Base-by-base conservation (phyloP, 2,329 filamentous ascomycete genomes). In the Claviceps quebecensis region DNA sequence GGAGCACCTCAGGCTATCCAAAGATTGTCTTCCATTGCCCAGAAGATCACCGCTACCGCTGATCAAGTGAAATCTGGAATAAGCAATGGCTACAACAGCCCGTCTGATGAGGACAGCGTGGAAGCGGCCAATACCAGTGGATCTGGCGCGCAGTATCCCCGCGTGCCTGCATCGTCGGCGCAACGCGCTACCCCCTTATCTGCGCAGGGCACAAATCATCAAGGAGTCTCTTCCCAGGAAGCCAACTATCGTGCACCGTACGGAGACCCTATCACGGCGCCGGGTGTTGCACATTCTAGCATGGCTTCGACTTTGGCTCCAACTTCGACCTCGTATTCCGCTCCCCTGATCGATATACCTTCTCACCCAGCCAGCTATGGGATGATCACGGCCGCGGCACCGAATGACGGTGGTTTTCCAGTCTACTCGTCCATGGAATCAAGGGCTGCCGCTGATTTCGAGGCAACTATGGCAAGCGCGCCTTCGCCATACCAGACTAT, bases 11-110 rank as follows among this genome's bases (percentile, higher is more conserved):
- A 76, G 16, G 72, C 86, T 40, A 75, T 74, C 3, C 69, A 71
- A 29, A 74, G 80, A 48, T 69, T 88, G 13, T 75, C 75, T 47
- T 65, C 69, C 4, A 73, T 78, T 13, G 80, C 75, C 0, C 72
- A 81, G 58, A 76, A 70, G 37, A 80, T 88, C 53, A 68, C 81
- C 3, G 48, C 66, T 69, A 1, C 69, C 84, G 16, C 69, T 74
- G 2, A 76, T 49, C 70, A 69, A 49, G 29, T 11, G 29, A 34
- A 11, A 34, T 69, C 67, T 5, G 64, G 65, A 22, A 70, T 70
- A 7, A 68, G 58, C 23, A 51, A 54, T 14, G 55, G 51, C n/a
- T 54, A 52, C 19, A 43, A 13, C 45, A 52, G 47, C 38, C 13
- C 16, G n/a, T 50, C 50, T 17, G 50, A 54, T n/a, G 43, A 51